These are phyloP conservation scores for Aspergillus luchuensis DNA, from an alignment of 2,329 filamentous ascomycete genomes.

Conservation along the genomic window DNA sequence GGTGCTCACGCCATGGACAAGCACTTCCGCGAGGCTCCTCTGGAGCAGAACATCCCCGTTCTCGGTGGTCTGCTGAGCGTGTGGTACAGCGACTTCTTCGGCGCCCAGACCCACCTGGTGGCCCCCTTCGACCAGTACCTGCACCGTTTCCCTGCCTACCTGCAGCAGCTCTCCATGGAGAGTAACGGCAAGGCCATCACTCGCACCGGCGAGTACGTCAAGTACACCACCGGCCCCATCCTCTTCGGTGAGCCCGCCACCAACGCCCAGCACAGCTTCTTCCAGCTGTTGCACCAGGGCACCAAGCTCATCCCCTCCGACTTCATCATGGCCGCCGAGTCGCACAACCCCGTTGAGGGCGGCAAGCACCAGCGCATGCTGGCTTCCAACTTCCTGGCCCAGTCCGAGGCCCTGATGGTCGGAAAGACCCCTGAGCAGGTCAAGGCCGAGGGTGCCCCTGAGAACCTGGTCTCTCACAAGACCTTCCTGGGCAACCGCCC, in stretches of 20 bases:
- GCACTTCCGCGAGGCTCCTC: slow-evolving; percentile 88
- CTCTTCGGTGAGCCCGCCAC: slow-evolving; percentile 98
- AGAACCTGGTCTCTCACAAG: slow-evolving; percentile 85
- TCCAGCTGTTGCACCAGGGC: slow-evolving; percentile 98
- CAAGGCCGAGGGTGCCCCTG: slow-evolving; percentile 50
- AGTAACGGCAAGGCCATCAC: slow-evolving; percentile 98
- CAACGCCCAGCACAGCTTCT: slow-evolving; percentile 99
- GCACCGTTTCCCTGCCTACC: slow-evolving; percentile 97
- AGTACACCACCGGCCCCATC: slow-evolving; percentile 96
- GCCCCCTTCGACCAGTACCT: slow-evolving; percentile 99
- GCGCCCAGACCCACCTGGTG: slow-evolving; percentile 95
- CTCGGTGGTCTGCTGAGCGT: slow-evolving; percentile 92
- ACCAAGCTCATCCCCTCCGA: slow-evolving; percentile 98
- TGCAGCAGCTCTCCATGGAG: slow-evolving; percentile 99
- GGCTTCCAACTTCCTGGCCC: slow-evolving; percentile 54
- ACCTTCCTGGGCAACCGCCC: slow-evolving; percentile 97
- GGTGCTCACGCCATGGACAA: slow-evolving; percentile 98
- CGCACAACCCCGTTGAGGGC: slow-evolving; percentile 90
- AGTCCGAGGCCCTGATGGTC: slow-evolving; percentile 57
- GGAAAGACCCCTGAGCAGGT: slow-evolving; percentile 52
- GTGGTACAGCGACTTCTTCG: slow-evolving; percentile 99
- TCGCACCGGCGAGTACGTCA: slow-evolving; percentile 81
- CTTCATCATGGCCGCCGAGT: slow-evolving; percentile 95
- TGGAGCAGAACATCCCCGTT: slow-evolving; percentile 92
- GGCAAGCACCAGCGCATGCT: slow-evolving; percentile 84